Conservation (phyloP, 345 rosid species). For the Erysimum cheiranthoides region DNA sequence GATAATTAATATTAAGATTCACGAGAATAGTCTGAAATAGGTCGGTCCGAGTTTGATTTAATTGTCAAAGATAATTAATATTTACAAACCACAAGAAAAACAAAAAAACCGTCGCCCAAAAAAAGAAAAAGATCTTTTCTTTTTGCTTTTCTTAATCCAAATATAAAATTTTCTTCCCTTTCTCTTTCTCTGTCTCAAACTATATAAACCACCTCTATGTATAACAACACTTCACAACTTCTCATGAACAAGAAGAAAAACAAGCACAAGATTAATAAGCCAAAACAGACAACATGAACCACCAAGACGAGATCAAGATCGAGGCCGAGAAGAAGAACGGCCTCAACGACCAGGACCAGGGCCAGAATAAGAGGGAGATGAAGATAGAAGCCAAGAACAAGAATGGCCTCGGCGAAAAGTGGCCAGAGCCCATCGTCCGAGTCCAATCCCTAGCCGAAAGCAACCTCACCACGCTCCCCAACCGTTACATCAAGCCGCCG, state of each 20-base stretch:
- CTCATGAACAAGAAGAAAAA: slow-evolving; percentile 18
- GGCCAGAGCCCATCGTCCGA: slow-evolving; percentile 96
- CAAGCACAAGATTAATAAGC: slow-evolving; percentile 15
- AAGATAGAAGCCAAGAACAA: slow-evolving; percentile 20
- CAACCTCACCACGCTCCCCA: slow-evolving; percentile 54
- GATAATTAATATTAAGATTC: neutral
- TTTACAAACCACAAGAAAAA: neutral
- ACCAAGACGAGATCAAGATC: slow-evolving; percentile 23
- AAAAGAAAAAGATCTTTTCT: too few relatives aligned
- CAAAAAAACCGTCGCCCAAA: too few relatives aligned
- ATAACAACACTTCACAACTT: slow-evolving; percentile 26
- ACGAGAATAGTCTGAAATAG: neutral
- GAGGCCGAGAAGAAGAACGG: slow-evolving; percentile 18
- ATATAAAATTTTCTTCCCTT: neutral
- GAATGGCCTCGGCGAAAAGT: slow-evolving; percentile 47
- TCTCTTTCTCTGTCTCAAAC: slow-evolving; percentile 10
- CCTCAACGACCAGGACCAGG: slow-evolving; percentile 27
- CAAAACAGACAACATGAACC: slow-evolving; percentile 11
- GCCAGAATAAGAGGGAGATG: neutral
- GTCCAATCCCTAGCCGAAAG: slow-evolving; percentile 87
- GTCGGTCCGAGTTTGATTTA: neutral
- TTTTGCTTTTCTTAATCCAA: neutral
- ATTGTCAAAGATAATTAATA: neutral
- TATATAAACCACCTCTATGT: slow-evolving; percentile 16
- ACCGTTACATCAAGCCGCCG: slow-evolving; percentile 63